Evolutionary conservation across 1,284 basidiomycete species (phyloP).

Genomic region (Somion occarium): DNA sequence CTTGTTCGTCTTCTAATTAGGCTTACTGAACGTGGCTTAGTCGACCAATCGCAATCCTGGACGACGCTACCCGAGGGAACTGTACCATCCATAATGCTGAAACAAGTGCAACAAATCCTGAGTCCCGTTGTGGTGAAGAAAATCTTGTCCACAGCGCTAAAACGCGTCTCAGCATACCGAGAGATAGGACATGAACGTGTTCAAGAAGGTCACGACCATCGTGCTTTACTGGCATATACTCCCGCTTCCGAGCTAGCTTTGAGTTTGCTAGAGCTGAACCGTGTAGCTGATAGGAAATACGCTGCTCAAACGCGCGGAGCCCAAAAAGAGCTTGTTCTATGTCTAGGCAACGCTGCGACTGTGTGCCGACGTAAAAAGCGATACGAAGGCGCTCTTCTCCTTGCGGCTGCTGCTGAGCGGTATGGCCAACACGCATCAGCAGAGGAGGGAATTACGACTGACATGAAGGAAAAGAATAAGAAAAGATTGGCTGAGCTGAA

Average conservation of each 20-base stretch:
- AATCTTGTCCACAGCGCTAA: slow-evolving; percentile 19
- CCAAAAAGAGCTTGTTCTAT: neutral
- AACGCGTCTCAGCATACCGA: slow-evolving; percentile 13
- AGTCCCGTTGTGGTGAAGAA: slow-evolving; percentile 19
- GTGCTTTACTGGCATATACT: neutral
- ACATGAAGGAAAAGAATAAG: neutral
- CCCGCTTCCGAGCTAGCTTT: slow-evolving; percentile 1
- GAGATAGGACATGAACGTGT: neutral
- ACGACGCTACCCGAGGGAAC: slow-evolving; percentile 6
- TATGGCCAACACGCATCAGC: neutral
- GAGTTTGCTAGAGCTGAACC: neutral
- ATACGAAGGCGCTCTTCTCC: neutral
- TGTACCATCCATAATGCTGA: slow-evolving; percentile 1
- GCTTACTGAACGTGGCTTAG: slow-evolving; percentile 3
- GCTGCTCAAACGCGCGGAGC: neutral
- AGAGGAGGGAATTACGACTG: neutral
- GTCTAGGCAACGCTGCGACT: neutral
- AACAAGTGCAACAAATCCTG: slow-evolving; percentile 24
- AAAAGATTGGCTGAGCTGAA: neutral
- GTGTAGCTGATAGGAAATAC: neutral
- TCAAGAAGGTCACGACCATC: neutral
- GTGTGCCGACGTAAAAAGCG: neutral
- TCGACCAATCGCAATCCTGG: slow-evolving; percentile 5
- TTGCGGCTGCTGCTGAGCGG: neutral
- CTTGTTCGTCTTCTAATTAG: slow-evolving; percentile 6